These are phyloP conservation scores for Pseudogymnoascus verrucosus DNA, from an alignment of 2,329 filamentous ascomycete species.

Conservation along the genomic window DNA sequence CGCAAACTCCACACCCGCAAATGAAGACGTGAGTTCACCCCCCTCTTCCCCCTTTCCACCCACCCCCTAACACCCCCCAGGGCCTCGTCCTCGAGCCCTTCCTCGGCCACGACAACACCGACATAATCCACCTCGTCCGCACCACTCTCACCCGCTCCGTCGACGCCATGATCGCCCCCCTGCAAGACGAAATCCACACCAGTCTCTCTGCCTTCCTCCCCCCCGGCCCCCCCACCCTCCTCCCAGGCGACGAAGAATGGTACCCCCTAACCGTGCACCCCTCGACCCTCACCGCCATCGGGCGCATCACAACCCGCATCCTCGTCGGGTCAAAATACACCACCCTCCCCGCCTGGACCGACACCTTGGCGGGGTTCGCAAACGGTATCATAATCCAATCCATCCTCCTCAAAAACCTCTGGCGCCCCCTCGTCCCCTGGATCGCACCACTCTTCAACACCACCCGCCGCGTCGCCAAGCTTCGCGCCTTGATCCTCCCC, in stretches of 20 bases:
- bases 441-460: constrained; percentile 2
- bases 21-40: background rate
- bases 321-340: background rate
- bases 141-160: background rate
- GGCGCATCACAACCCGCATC: background rate
- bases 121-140: background rate
- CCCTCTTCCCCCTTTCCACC: background rate
- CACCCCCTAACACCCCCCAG: background rate
- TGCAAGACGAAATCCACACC: background rate
- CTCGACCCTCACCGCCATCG: background rate
- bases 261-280: background rate
- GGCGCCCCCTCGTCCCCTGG: background rate
- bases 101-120: constrained; percentile 8
- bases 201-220: background rate
- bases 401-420: background rate
- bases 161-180: background rate
- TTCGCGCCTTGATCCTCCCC: background rate
- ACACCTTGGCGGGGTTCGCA: background rate
- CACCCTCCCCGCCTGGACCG: background rate
- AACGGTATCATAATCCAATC: background rate
- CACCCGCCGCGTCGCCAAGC: background rate
- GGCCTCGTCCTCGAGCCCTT: background rate
- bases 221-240: background rate
- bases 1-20: background rate
- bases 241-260: background rate